Evolutionary conservation across 1,284 basidiomycete species (phyloP).

Genomic region (Veloporphyrellus conicus): DNA sequence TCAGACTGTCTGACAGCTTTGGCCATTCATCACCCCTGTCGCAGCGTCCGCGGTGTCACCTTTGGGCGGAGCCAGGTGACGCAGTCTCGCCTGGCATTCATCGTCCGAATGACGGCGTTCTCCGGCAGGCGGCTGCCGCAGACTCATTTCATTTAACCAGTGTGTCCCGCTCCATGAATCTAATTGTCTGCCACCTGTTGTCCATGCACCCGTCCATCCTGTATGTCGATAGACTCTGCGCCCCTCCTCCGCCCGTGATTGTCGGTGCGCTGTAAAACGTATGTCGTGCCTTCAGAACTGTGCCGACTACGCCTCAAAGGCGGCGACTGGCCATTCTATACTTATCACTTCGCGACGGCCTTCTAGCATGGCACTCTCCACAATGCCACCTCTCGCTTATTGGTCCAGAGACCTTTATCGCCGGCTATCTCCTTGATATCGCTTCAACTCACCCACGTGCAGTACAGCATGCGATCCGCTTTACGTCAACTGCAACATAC

Average conservation of each 20-base stretch:
- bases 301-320: constrained; percentile 4
- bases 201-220: constrained; percentile 19
- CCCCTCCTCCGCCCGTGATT: constrained; percentile 13
- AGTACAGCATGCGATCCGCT: constrained; percentile 20
- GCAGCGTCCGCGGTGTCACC: constrained; percentile 9
- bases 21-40: constrained; percentile 8
- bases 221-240: constrained; percentile 8
- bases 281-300: constrained; percentile 5
- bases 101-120: constrained; percentile 24
- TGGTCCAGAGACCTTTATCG: constrained; percentile 29
- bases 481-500: constrained; percentile 32
- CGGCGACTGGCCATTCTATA: background rate
- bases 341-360: background rate
- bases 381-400: background rate
- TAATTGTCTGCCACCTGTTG: constrained; percentile 31
- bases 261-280: constrained; percentile 18
- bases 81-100: constrained; percentile 22
- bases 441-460: constrained; percentile 20
- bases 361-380: too few species aligned
- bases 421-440: constrained; percentile 29
- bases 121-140: constrained; percentile 23
- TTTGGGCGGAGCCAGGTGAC: constrained; percentile 11
- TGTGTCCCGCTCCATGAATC: constrained; percentile 28
- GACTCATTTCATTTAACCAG: constrained; percentile 28
- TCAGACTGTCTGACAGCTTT: constrained; percentile 36